Conservation (phyloP, 1,139 yeast genomes). For the Eremothecium gossypii region DNA sequence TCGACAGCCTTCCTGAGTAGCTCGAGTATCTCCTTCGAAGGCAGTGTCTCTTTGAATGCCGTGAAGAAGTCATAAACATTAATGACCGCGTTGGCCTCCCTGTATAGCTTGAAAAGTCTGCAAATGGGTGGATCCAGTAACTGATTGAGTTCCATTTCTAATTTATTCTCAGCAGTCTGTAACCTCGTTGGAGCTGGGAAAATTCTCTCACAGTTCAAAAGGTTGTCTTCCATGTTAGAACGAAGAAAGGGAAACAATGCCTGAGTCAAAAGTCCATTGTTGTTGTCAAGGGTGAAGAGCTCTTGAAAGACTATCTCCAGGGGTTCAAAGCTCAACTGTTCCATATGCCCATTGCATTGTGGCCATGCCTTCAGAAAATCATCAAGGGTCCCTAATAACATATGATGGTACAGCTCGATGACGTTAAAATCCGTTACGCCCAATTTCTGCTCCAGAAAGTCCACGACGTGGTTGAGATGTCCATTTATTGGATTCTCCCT, state of each 20-base stretch:
- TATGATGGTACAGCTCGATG: constrained; percentile 25
- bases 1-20: constrained; percentile 29
- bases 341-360: constrained; percentile 14
- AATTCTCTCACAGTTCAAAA: constrained; percentile 25
- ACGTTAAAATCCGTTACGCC: constrained; percentile 23
- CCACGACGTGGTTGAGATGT: constrained; percentile 24
- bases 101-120: constrained; percentile 56
- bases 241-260: constrained; percentile 26
- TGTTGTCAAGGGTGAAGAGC: constrained; percentile 27
- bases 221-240: constrained; percentile 26
- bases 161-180: constrained; percentile 5
- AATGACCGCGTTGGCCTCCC: constrained; percentile 69
- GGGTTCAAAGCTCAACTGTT: constrained; percentile 23
- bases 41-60: constrained; percentile 56
- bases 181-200: constrained; percentile 11
- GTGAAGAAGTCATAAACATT: constrained; percentile 70
- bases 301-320: constrained; percentile 29
- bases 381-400: constrained; percentile 21
- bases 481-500: constrained; percentile 29
- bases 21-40: constrained; percentile 32
- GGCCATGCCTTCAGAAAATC: constrained; percentile 23
- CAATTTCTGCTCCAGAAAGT: constrained; percentile 19
- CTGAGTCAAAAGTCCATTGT: constrained; percentile 26
- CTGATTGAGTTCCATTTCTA: constrained; percentile 18
- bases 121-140: constrained; percentile 43